Conservation (phyloP, 352 stramenopile species). For the Thalassiosira mediterranea region DNA sequence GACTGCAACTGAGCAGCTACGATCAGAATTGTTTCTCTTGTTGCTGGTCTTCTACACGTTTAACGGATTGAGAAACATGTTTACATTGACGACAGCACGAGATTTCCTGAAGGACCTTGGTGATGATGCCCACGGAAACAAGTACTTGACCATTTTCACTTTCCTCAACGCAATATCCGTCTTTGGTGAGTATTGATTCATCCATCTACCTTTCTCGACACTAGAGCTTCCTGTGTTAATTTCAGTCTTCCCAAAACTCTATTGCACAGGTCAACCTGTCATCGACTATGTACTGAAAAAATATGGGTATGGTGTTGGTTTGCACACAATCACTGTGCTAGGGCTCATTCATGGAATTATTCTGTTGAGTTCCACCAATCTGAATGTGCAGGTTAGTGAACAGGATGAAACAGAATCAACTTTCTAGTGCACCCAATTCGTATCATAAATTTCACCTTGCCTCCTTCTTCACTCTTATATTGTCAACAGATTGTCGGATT, state of each 20-base stretch:
- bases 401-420: too few relatives aligned
- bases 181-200: too few relatives aligned
- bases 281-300: slow-evolving; percentile 35
- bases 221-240: too few relatives aligned
- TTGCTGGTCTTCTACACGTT: slow-evolving; percentile 49
- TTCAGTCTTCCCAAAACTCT: too few relatives aligned
- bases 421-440: too few relatives aligned
- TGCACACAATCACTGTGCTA: slow-evolving; percentile 54
- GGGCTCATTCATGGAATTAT: slow-evolving; percentile 37
- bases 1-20: slow-evolving; percentile 32
- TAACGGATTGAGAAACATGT: slow-evolving; percentile 36
- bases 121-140: slow-evolving; percentile 53
- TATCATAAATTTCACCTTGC: too few relatives aligned
- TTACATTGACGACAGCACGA: slow-evolving; percentile 34
- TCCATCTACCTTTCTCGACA: too few relatives aligned
- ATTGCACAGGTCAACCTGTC: slow-evolving; percentile 48
- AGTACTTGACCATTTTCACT: slow-evolving; percentile 59
- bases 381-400: slow-evolving; percentile 55
- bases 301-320: slow-evolving; percentile 36
- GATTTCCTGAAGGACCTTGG: slow-evolving; percentile 55
- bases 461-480: too few relatives aligned
- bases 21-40: slow-evolving; percentile 34
- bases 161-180: slow-evolving; percentile 44
- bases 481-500: slow-evolving; percentile 64
- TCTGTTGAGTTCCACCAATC: slow-evolving; percentile 7